Evolutionary conservation across 2,329 filamentous ascomycete species (phyloP).

Genomic region (Ramichloridium luteum): DNA sequence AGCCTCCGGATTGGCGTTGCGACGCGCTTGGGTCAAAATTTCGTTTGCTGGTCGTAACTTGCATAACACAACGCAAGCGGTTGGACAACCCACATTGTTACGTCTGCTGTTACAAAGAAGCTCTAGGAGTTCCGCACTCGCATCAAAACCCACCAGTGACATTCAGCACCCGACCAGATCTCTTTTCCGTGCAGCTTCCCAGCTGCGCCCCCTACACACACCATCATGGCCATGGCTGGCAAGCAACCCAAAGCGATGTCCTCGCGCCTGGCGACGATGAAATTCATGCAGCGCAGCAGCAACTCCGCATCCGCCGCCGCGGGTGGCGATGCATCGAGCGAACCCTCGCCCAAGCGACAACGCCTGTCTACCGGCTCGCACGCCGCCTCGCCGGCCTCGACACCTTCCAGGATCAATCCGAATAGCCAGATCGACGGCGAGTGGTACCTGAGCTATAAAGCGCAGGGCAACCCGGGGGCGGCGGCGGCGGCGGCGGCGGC

Average conservation of each 20-base stretch:
- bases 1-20: too few species aligned
- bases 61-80: too few species aligned
- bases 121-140: too few species aligned
- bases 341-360: constrained; percentile 51
- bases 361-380: constrained; percentile 38
- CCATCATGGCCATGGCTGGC: constrained; percentile 9
- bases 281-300: constrained; percentile 73
- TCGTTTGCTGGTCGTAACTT: too few species aligned
- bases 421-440: constrained; percentile 38
- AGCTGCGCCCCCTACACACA: background rate
- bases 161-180: too few species aligned
- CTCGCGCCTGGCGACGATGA: constrained; percentile 65
- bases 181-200: too few species aligned
- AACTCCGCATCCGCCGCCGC: constrained; percentile 50
- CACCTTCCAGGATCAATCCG: constrained; percentile 37
- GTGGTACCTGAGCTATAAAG: constrained; percentile 56
- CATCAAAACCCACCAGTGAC: too few species aligned
- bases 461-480: constrained; percentile 19
- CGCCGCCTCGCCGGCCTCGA: constrained; percentile 27
- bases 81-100: too few species aligned
- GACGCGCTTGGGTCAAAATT: too few species aligned
- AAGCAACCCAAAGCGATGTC: constrained; percentile 60
- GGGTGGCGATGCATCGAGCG: constrained; percentile 34
- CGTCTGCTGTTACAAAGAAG: too few species aligned
- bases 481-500: constrained; percentile 23